Base-by-base conservation (phyloP, 1,284 basidiomycete species). In the Ustilago loliicola region DNA sequence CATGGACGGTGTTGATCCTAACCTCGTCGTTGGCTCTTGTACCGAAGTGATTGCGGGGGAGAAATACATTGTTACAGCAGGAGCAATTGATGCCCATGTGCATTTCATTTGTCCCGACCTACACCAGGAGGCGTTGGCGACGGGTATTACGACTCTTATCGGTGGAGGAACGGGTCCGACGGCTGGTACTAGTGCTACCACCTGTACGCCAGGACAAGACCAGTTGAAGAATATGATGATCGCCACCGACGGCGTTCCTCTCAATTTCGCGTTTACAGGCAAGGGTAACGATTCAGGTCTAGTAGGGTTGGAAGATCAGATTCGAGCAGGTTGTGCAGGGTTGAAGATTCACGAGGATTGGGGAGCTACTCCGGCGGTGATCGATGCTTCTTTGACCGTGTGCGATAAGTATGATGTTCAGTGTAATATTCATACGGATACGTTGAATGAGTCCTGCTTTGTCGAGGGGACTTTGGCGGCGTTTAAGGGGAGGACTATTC, bases 311-410 rank as follows among this genome's bases (percentile, higher is more conserved):
- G 91, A 92, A 82, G 96, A 98, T 71, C 90, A 97, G 67, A 89
- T 98, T 38, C 89, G 89, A 75, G 94, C 95, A 15, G 97, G 97
- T 21, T 96, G 95, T 0, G 91, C 90, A 27, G 96, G 96, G 0
- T 87, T 99, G 79, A 99, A 99, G 88, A 87, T 99, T 65, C 97
- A 99, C 83, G 97, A 99, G 86, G 97, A 99, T 87, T 99, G 97
- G 97, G 97, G 97, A 5, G 90, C 91, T 23, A 98, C 96, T 1
- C 96, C 96, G 0, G 91, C 91, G 17, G 91, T 91, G 0, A 98
- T 99, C 81, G 89, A 90, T 78, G 92, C 90, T 55, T 92, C 72
- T 56, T 88, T 99, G 72, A 91, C 91, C 66, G 90, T 98, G 19
- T 96, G 90, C 2, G 95, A 99, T 84, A 90, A 94, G 80, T 96